Evolutionary conservation across 495 filamentous ascomycete species (phyloP).

Genomic region (Penicillium pancosmium): DNA sequence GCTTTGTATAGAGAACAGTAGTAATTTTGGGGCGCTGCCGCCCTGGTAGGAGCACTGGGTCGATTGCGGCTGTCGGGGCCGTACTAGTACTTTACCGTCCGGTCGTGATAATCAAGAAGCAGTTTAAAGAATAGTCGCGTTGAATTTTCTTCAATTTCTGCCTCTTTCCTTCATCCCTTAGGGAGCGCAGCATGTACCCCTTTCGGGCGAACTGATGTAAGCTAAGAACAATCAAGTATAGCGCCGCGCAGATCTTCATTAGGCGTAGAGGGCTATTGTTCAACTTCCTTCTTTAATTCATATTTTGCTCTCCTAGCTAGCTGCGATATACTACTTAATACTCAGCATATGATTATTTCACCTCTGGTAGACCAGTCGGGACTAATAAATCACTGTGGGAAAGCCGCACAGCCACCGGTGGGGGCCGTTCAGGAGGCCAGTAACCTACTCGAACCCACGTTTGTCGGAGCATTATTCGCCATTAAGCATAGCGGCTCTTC

Average conservation of each 20-base stretch:
- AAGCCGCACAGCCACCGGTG: conserved; percentile 1
- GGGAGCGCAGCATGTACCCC: neutral
- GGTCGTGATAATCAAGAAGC: too few species aligned
- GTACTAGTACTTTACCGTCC: too few species aligned
- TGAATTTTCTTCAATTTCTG: too few species aligned
- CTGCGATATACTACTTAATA: too few species aligned
- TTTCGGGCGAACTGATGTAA: neutral
- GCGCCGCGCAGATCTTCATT: neutral
- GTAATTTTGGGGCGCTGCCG: too few species aligned
- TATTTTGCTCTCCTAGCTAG: neutral
- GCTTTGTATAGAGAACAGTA: too few species aligned
- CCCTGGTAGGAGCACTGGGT: too few species aligned
- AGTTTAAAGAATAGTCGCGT: too few species aligned
- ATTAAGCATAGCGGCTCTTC: neutral
- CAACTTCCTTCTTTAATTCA: neutral
- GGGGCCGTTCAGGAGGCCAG: neutral
- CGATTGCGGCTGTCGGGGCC: too few species aligned
- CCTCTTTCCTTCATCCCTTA: too few species aligned
- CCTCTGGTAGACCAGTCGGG: neutral
- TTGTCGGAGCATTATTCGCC: neutral
- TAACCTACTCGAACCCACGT: neutral
- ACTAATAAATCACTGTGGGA: neutral
- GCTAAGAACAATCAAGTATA: neutral
- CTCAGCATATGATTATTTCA: neutral
- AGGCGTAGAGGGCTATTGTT: neutral